These are phyloP conservation scores for Cylindrotheca closterium DNA, from an alignment of 108 stramenopile genomes.

Conservation along the genomic window DNA sequence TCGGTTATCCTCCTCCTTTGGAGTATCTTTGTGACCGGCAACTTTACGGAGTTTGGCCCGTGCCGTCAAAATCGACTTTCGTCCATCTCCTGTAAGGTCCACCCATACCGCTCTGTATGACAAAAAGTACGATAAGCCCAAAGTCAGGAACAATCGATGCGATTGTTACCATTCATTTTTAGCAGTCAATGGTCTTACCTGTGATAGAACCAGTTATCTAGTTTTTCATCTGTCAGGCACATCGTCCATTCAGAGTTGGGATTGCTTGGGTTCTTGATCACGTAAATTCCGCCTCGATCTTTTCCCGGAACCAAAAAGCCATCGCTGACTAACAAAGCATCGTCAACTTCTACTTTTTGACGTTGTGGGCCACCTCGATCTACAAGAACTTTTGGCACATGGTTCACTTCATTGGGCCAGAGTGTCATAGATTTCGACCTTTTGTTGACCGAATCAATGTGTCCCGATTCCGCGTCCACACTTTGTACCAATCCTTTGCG, in stretches of 20 bases:
- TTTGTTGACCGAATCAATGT: slow-evolving; percentile 56
- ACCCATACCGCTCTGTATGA: slow-evolving; percentile 77
- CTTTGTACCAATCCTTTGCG: slow-evolving; percentile 60
- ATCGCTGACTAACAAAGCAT: slow-evolving; percentile 87
- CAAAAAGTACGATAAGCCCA: not conserved
- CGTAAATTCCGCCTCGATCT: slow-evolving; percentile 90
- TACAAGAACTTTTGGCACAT: slow-evolving; percentile 50
- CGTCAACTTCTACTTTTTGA: slow-evolving; percentile 30
- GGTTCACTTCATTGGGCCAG: slow-evolving; percentile 92
- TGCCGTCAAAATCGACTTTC: slow-evolving; percentile 87
- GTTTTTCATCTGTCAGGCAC: slow-evolving; percentile 45
- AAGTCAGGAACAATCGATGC: not conserved
- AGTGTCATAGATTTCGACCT: slow-evolving; percentile 55
- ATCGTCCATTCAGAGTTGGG: slow-evolving; percentile 57
- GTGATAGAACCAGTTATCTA: slow-evolving; percentile 92
- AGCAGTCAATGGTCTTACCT: slow-evolving; percentile 42
- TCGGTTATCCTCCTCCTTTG: slow-evolving; percentile 17
- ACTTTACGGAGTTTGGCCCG: slow-evolving; percentile 65
- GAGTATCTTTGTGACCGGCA: not conserved
- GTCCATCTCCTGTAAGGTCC: slow-evolving; percentile 87
- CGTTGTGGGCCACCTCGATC: not conserved
- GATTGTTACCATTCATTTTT: too few relatives aligned
- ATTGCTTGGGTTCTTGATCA: slow-evolving; percentile 74
- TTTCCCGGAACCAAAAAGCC: slow-evolving; percentile 95
- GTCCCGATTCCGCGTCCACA: slow-evolving; percentile 59